Conservation (phyloP, 2,329 filamentous ascomycete genomes). For the Aureobasidium pullulans region DNA sequence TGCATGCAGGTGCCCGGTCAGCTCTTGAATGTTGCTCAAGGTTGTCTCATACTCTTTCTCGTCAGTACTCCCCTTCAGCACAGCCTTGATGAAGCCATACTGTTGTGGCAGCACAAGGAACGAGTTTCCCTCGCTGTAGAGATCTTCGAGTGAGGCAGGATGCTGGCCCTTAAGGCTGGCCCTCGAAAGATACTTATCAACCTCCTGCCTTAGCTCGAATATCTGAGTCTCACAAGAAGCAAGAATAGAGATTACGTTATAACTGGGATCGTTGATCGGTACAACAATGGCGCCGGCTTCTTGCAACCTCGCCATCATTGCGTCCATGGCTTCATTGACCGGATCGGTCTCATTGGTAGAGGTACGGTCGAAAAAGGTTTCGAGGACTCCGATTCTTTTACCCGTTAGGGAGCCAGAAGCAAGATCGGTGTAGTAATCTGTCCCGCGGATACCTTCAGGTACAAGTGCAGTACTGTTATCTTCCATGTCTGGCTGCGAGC, state of each 20-base stretch:
- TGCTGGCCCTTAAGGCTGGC: conserved; percentile 35
- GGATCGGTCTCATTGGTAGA: conserved; percentile 46
- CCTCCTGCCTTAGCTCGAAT: conserved; percentile 50
- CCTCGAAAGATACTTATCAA: conserved; percentile 49
- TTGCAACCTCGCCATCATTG: conserved; percentile 39
- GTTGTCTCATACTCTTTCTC: conserved; percentile 44
- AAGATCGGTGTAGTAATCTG: conserved; percentile 42
- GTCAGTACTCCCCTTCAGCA: conserved; percentile 44
- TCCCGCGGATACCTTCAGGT: conserved; percentile 33
- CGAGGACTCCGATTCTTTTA: conserved; percentile 42
- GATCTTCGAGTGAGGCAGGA: conserved; percentile 40
- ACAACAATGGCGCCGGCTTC: conserved; percentile 44
- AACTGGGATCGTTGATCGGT: conserved; percentile 41
- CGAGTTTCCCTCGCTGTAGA: conserved; percentile 40
- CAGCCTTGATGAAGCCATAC: conserved; percentile 47
- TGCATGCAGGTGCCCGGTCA: conserved; percentile 44
- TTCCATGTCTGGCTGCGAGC: conserved; percentile 41
- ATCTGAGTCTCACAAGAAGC: conserved; percentile 51
- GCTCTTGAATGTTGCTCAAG: conserved; percentile 43
- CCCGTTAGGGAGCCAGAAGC: conserved; percentile 29
- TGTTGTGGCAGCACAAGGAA: conserved; percentile 56
- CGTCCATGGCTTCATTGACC: conserved; percentile 48
- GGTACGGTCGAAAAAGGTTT: conserved; percentile 53
- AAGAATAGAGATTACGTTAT: conserved; percentile 46
- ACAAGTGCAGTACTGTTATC: conserved; percentile 48